Evolutionary conservation across 495 filamentous ascomycete genomes (phyloP).

Genomic region (Penicillium odoratum): DNA sequence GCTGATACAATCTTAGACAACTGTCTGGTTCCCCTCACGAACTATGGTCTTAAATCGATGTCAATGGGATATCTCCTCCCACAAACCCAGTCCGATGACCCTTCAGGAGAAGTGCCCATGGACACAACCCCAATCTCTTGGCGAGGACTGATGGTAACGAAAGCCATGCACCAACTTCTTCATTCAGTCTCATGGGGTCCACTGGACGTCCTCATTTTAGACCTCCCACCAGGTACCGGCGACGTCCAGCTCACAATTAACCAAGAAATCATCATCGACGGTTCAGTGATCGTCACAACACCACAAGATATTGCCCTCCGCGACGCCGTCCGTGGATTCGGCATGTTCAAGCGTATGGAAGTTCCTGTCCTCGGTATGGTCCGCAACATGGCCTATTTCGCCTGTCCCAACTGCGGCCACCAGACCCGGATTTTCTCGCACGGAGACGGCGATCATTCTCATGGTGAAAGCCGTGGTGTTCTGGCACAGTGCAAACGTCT

Average conservation of each 20-base stretch:
- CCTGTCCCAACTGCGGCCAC: conserved; percentile 72
- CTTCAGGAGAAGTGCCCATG: conserved; percentile 39
- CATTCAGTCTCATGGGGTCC: conserved; percentile 91
- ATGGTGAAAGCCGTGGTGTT: conserved; percentile 50
- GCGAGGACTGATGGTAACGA: conserved; percentile 97
- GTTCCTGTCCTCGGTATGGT: conserved; percentile 87
- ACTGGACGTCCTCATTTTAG: conserved; percentile 82
- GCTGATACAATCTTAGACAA: conserved; percentile 53
- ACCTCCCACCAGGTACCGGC: conserved; percentile 91
- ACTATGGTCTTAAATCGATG: conserved; percentile 97
- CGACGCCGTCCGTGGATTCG: conserved; percentile 85
- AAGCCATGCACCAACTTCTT: conserved; percentile 91
- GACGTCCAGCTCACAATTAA: conserved; percentile 92
- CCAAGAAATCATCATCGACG: conserved; percentile 85
- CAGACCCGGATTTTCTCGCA: conserved; percentile 76
- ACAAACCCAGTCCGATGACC: conserved; percentile 27
- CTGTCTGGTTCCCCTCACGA: conserved; percentile 82
- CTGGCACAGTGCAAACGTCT: conserved; percentile 60
- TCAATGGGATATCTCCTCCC: conserved; percentile 92
- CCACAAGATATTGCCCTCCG: conserved; percentile 88
- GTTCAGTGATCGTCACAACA: conserved; percentile 87
- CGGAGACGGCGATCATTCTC: conserved; percentile 34
- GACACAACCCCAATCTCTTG: conserved; percentile 85
- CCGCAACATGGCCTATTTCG: conserved; percentile 91
- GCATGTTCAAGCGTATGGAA: conserved; percentile 83